These are phyloP conservation scores for Trichocladium antarcticum DNA, from an alignment of 495 filamentous ascomycete species.

Conservation along the genomic window DNA sequence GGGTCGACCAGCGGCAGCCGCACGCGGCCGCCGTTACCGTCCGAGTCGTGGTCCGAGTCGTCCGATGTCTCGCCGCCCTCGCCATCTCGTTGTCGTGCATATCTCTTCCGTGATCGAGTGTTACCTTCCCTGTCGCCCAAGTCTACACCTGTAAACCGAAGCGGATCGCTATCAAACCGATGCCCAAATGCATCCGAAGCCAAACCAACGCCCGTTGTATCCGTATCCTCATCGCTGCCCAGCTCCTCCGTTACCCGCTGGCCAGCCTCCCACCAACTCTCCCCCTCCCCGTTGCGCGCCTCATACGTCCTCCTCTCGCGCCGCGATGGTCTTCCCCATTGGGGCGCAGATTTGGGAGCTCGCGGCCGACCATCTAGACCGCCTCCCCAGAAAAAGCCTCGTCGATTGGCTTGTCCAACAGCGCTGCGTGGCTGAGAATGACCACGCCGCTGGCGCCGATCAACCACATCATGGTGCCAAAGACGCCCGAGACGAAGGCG, in stretches of 20 bases:
- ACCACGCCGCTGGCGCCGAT: slow-evolving; percentile 85
- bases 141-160: slow-evolving; percentile 53
- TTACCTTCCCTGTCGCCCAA: slow-evolving; percentile 37
- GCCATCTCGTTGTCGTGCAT: slow-evolving; percentile 40
- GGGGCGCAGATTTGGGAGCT: slow-evolving; percentile 92
- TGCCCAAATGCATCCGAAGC: slow-evolving; percentile 26
- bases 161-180: slow-evolving; percentile 46
- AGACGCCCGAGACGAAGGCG: slow-evolving; percentile 68
- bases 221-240: slow-evolving; percentile 50
- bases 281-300: slow-evolving; percentile 44
- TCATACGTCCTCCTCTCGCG: slow-evolving; percentile 55
- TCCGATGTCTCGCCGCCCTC: slow-evolving; percentile 43
- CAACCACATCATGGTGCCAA: slow-evolving; percentile 79
- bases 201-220: slow-evolving; percentile 49
- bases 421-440: slow-evolving; percentile 85
- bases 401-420: slow-evolving; percentile 99
- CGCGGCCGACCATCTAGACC: slow-evolving; percentile 99
- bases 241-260: slow-evolving; percentile 58
- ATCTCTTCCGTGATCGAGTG: slow-evolving; percentile 29
- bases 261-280: slow-evolving; percentile 32
- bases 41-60: slow-evolving; percentile 43
- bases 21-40: slow-evolving; percentile 38
- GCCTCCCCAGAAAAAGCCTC: slow-evolving; percentile 99
- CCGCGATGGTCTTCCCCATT: slow-evolving; percentile 96
- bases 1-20: slow-evolving; percentile 44